phyloP scores from a whole-genome alignment of 805 yeast genomes.

The Tetrapisispora fleetii region DNA sequence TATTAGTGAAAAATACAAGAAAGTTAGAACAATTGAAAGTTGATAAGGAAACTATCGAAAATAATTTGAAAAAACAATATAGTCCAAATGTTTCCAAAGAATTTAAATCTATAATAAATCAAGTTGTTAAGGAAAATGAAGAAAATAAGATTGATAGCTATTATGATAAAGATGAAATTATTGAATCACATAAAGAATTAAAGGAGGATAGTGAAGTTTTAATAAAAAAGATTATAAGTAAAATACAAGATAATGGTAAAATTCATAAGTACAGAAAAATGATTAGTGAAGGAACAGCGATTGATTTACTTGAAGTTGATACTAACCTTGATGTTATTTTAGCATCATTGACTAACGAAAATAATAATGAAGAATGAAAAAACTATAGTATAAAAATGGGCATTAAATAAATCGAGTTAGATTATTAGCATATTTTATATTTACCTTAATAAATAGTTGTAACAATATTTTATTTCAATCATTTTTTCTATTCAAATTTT shows the following conservation, averaged over 20 bases:
- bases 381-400: background rate
- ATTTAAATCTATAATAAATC: slow-evolving; percentile 7
- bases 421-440: background rate
- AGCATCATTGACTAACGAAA: slow-evolving; percentile 13
- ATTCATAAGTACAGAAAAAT: slow-evolving; percentile 60
- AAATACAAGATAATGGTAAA: slow-evolving; percentile 35
- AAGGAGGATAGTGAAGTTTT: slow-evolving; percentile 35
- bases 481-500: background rate
- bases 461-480: background rate
- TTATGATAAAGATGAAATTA: slow-evolving; percentile 15
- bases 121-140: slow-evolving; percentile 4
- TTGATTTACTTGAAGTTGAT: slow-evolving; percentile 58
- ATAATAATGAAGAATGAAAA: background rate
- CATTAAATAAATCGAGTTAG: background rate
- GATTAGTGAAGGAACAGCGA: slow-evolving; percentile 59
- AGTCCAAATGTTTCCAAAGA: slow-evolving; percentile 25
- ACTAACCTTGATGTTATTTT: slow-evolving; percentile 53
- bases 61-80: slow-evolving; percentile 16
- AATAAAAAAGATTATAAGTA: slow-evolving; percentile 28
- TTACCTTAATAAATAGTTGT: slow-evolving; percentile 1
- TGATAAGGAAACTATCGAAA: slow-evolving; percentile 14
- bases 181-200: slow-evolving; percentile 31
- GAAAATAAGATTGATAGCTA: slow-evolving; percentile 7
- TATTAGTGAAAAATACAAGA: slow-evolving; percentile 6
- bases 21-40: slow-evolving; percentile 2